These are phyloP conservation scores for Dendrobium officinale DNA, from an alignment of 106 monocot species.

Conservation along the genomic window DNA sequence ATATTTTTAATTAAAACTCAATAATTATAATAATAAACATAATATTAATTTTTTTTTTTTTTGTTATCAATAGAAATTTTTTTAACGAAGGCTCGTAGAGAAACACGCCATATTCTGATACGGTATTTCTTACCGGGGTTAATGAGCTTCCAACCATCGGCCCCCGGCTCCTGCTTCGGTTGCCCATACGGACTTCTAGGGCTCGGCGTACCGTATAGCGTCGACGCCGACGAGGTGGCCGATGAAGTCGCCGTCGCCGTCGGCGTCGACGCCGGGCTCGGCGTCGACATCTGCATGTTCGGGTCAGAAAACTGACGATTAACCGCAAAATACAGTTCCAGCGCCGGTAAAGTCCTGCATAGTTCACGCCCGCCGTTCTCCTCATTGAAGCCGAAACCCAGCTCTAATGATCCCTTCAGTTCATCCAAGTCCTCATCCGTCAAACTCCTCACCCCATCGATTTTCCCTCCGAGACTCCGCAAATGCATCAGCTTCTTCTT, in stretches of 20 bases:
- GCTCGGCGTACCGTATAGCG: conserved; percentile 26
- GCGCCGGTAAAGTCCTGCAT: conserved; percentile 60
- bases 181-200: conserved; percentile 32
- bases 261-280: conserved; percentile 47
- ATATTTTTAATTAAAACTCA: too few relatives aligned
- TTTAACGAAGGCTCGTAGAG: too few relatives aligned
- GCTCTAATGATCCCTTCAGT: conserved; percentile 61
- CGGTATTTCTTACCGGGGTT: conserved; percentile 39
- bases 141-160: conserved; percentile 46
- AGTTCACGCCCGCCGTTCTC: conserved; percentile 54
- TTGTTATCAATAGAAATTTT: too few relatives aligned
- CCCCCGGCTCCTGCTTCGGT: background rate
- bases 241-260: conserved; percentile 1
- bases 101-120: too few relatives aligned
- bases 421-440: conserved; percentile 88
- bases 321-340: conserved; percentile 78
- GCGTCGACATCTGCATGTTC: conserved; percentile 24
- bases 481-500: conserved; percentile 30
- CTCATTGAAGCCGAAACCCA: conserved; percentile 79
- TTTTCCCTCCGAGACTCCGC: conserved; percentile 5
- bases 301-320: conserved; percentile 67
- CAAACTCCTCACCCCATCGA: conserved; percentile 24
- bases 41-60: too few relatives aligned
- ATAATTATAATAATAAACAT: too few relatives aligned
- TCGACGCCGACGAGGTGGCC: conserved; percentile 22